phyloP scores from a whole-genome alignment of 116 monocot species.

The Phalaenopsis hybrid region DNA sequence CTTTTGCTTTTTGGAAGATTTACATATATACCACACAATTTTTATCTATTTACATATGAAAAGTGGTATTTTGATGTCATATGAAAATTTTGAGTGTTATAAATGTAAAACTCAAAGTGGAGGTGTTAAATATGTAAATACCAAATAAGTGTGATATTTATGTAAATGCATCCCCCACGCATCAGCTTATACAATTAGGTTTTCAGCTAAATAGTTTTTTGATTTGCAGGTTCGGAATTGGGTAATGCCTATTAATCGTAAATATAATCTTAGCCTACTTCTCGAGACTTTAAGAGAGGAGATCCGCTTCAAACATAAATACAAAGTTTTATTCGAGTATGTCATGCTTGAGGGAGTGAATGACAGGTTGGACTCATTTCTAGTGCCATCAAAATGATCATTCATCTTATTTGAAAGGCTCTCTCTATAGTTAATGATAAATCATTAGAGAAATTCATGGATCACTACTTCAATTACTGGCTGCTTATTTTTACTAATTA shows the following conservation, averaged over 20 bases:
- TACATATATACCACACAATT: too few species aligned
- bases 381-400: background rate
- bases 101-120: too few species aligned
- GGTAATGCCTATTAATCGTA: conserved; percentile 96
- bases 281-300: conserved; percentile 80
- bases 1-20: background rate
- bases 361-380: conserved; percentile 50
- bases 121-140: too few species aligned
- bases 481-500: background rate
- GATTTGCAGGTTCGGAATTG: conserved; percentile 73
- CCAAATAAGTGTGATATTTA: too few species aligned
- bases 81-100: too few species aligned
- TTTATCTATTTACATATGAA: too few species aligned
- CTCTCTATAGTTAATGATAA: background rate
- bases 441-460: background rate
- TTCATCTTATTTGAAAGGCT: background rate
- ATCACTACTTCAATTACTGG: background rate
- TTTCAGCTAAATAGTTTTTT: background rate
- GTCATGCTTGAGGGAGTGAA: conserved; percentile 95
- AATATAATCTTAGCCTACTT: conserved; percentile 74
- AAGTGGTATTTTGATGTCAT: too few species aligned
- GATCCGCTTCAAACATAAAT: conserved; percentile 48
- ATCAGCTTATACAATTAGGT: background rate
- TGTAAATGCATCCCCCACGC: too few species aligned
- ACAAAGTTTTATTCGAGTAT: conserved; percentile 87